phyloP scores from a whole-genome alignment of 768 basidiomycete genomes.

The Boletus reticuloceps region DNA sequence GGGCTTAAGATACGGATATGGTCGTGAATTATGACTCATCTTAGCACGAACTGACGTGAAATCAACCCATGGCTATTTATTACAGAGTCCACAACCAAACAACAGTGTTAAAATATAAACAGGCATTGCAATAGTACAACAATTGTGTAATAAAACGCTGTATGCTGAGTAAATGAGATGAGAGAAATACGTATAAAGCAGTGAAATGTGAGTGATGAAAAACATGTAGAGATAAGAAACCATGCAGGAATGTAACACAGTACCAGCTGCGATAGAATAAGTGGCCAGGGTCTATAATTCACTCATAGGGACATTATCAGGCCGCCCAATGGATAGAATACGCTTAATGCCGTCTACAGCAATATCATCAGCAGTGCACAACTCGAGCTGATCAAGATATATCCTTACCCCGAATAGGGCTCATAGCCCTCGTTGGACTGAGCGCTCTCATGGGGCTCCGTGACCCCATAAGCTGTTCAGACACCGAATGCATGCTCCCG shows the following conservation, averaged over 20 bases:
- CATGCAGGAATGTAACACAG: background rate
- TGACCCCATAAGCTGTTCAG: background rate
- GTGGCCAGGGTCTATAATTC: background rate
- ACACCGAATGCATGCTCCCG: background rate
- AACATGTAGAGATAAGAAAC: no score
- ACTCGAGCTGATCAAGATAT: background rate
- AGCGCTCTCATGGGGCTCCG: conserved; percentile 23
- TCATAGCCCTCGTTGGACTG: conserved; percentile 34
- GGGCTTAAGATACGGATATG: background rate
- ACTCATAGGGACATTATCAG: conserved; percentile 8
- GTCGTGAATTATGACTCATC: conserved; percentile 18
- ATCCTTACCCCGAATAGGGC: conserved; percentile 18
- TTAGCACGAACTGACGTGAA: background rate
- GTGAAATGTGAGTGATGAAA: background rate
- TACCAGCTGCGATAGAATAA: background rate
- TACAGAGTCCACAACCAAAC: background rate
- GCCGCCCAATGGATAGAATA: conserved; percentile 21
- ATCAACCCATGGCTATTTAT: background rate
- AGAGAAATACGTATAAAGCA: background rate
- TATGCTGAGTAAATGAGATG: background rate
- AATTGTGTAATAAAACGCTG: background rate
- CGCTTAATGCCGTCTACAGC: conserved; percentile 28
- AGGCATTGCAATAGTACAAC: background rate
- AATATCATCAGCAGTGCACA: conserved; percentile 2
- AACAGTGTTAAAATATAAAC: background rate